Conservation (phyloP, 106 monocot genomes). For the Hemerocallis citrina region DNA sequence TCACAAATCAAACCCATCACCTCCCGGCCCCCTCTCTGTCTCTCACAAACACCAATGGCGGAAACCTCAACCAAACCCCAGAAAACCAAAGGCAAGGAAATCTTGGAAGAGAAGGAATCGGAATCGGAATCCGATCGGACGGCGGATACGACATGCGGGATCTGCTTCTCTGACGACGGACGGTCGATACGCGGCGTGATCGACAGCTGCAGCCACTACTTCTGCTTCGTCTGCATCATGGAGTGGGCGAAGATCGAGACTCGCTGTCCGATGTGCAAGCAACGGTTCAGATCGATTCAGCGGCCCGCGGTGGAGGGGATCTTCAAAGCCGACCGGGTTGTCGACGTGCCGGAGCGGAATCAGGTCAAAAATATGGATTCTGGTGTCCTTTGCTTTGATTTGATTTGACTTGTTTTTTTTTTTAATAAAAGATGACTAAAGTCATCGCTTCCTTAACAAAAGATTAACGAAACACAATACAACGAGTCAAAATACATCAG, state of each 20-base stretch:
- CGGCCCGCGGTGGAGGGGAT: constrained; percentile 25
- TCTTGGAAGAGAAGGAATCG: constrained; percentile 5
- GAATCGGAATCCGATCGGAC: neutral
- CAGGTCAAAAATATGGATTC: too few relatives aligned
- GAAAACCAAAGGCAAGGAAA: constrained; percentile 33
- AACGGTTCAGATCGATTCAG: constrained; percentile 40
- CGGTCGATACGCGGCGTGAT: constrained; percentile 36
- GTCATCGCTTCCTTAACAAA: too few relatives aligned
- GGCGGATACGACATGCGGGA: constrained; percentile 41
- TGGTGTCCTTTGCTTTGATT: too few relatives aligned
- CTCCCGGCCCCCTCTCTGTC: too few relatives aligned
- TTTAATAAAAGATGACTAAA: too few relatives aligned
- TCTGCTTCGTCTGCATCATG: constrained; percentile 89
- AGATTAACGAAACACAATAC: too few relatives aligned
- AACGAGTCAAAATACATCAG: too few relatives aligned
- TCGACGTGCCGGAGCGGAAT: constrained; percentile 51
- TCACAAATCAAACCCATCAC: too few relatives aligned
- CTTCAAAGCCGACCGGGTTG: constrained; percentile 30
- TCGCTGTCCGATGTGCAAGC: constrained; percentile 80
- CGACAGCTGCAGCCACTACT: constrained; percentile 72
- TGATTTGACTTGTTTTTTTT: too few relatives aligned
- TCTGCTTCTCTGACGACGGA: constrained; percentile 50
- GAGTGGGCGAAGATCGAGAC: constrained; percentile 89
- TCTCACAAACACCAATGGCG: too few relatives aligned
- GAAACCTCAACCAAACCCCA: constrained; percentile 2